Evolutionary conservation across 257 asterid genomes (phyloP).

Genomic region (Scutellaria baicalensis): DNA sequence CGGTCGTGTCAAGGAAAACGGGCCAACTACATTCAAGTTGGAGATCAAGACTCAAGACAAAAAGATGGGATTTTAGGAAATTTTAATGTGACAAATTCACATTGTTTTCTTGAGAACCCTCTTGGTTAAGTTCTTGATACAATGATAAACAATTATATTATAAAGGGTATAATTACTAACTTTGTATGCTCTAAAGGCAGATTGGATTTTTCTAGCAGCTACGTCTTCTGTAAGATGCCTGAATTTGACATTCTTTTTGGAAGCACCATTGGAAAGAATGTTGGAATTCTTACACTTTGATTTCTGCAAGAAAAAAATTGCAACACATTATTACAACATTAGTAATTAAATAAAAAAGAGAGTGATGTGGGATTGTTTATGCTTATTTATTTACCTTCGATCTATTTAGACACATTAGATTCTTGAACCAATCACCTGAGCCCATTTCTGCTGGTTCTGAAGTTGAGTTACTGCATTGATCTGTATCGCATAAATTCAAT

Average conservation of each 20-base stretch:
- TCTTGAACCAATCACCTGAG: constrained; percentile 47
- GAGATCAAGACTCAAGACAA: background rate
- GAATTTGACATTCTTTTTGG: constrained; percentile 9
- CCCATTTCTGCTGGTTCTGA: constrained; percentile 29
- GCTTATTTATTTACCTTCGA: constrained; percentile 26
- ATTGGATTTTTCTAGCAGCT: constrained; percentile 55
- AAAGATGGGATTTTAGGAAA: background rate
- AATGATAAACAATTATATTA: too few relatives aligned
- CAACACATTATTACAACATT: background rate
- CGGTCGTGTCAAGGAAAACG: too few relatives aligned
- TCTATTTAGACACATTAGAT: constrained; percentile 29
- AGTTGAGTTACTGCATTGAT: background rate
- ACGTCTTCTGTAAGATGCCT: constrained; percentile 15
- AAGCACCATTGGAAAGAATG: constrained; percentile 19
- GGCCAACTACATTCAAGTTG: background rate
- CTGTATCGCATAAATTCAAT: background rate
- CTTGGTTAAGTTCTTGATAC: too few relatives aligned
- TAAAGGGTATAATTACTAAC: constrained; percentile 17
- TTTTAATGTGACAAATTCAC: background rate
- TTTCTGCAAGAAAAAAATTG: constrained; percentile 5
- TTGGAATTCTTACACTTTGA: background rate
- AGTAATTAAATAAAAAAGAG: background rate
- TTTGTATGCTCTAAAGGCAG: constrained; percentile 41
- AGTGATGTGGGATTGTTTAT: background rate
- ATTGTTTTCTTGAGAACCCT: too few relatives aligned